Evolutionary conservation across 495 filamentous ascomycete species (phyloP).

Genomic region (Lasiosphaeria hispida): DNA sequence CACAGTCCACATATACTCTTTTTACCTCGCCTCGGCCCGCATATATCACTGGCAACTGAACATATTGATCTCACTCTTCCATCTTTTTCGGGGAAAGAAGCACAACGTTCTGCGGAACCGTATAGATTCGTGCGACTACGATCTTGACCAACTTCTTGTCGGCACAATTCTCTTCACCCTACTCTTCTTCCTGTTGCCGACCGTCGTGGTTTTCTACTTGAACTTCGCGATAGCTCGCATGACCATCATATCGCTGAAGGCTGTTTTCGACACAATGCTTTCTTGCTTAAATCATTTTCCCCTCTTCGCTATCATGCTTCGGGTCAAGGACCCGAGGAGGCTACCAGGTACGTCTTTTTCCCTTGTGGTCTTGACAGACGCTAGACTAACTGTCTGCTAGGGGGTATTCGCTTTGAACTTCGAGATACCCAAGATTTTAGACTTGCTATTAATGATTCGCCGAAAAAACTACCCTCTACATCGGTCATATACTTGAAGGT

Average conservation of each 20-base stretch:
- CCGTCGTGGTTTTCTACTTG: slow-evolving; percentile 92
- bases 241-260: slow-evolving; percentile 91
- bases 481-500: slow-evolving; percentile 84
- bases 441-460: slow-evolving; percentile 37
- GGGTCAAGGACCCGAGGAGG: slow-evolving; percentile 87
- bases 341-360: slow-evolving; percentile 65
- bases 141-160: slow-evolving; percentile 93
- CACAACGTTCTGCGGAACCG: slow-evolving; percentile 95
- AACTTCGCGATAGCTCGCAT: slow-evolving; percentile 94
- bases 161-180: slow-evolving; percentile 96
- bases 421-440: slow-evolving; percentile 62
- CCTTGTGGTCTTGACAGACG: not conserved
- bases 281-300: slow-evolving; percentile 98
- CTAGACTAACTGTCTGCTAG: slow-evolving; percentile 37
- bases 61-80: slow-evolving; percentile 94
- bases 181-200: slow-evolving; percentile 91
- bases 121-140: slow-evolving; percentile 98
- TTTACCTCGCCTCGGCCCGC: slow-evolving; percentile 92
- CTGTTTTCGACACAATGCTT: slow-evolving; percentile 80
- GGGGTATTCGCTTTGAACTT: slow-evolving; percentile 88
- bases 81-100: slow-evolving; percentile 97
- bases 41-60: slow-evolving; percentile 99
- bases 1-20: slow-evolving; percentile 94
- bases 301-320: slow-evolving; percentile 93
- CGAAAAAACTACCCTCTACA: slow-evolving; percentile 42